Conservation (phyloP, 495 filamentous ascomycete genomes). For the Aspergillus affinis region DNA sequence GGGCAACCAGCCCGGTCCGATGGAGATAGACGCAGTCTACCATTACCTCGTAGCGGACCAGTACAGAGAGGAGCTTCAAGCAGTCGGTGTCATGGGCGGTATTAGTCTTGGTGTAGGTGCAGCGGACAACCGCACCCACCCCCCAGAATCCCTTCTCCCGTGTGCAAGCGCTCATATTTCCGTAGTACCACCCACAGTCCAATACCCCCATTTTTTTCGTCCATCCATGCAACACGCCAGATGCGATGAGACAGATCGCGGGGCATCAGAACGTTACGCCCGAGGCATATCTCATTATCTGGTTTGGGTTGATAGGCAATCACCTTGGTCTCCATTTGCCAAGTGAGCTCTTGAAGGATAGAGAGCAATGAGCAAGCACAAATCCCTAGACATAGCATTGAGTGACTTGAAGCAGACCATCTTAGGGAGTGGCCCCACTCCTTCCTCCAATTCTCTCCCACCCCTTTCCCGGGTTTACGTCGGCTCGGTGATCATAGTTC, state of each 20-base stretch:
- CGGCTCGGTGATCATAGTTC: conserved; percentile 7
- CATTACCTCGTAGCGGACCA: conserved; percentile 64
- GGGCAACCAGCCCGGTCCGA: conserved; percentile 56
- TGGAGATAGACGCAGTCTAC: conserved; percentile 69
- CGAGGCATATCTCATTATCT: conserved; percentile 71
- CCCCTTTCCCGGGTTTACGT: conserved; percentile 1
- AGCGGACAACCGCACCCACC: conserved; percentile 1
- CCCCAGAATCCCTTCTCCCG: neutral
- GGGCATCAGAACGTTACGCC: conserved; percentile 51
- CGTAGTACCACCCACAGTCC: conserved; percentile 75
- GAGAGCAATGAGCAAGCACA: conserved; percentile 17
- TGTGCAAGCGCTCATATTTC: conserved; percentile 43
- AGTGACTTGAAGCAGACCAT: conserved; percentile 11
- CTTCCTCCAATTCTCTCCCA: conserved; percentile 5
- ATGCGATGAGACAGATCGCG: conserved; percentile 60
- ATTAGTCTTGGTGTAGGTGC: conserved; percentile 73
- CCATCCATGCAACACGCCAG: conserved; percentile 83
- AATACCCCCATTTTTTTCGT: conserved; percentile 75
- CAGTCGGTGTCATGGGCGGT: conserved; percentile 66
- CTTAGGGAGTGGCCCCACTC: conserved; percentile 2
- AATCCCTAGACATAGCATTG: conserved; percentile 11
- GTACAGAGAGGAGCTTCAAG: conserved; percentile 55
- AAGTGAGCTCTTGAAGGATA: conserved; percentile 38
- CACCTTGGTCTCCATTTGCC: conserved; percentile 73
- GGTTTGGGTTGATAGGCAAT: conserved; percentile 75